Conservation (phyloP, 176 grass and related monocot species). For the bread wheat (Triticum aestivum) region IWGSC_CS_RefSeq_v2.1 NC_057799.1:647945584-647946083, state of each 20-base stretch:
- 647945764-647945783: constrained; percentile 8
- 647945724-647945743: background rate
- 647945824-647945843: background rate
- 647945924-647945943: background rate
- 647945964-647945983: background rate
- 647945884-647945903: background rate
- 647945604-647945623: background rate
- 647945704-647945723: background rate
- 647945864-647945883: background rate
- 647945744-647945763: background rate
- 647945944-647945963: background rate
- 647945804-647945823: constrained; percentile 9
- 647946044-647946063: background rate
- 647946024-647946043: constrained; percentile 15
- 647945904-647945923: background rate
- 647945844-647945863: background rate
- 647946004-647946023: background rate
- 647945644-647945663: background rate
- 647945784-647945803: background rate
- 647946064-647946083: constrained; percentile 69
- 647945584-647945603: background rate
- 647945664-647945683: background rate
- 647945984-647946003: background rate
- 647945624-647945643: constrained; percentile 16
- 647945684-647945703: background rate